Conservation (phyloP, 2,329 filamentous ascomycete genomes). For the Chrysosporium keratinophilum region DNA sequence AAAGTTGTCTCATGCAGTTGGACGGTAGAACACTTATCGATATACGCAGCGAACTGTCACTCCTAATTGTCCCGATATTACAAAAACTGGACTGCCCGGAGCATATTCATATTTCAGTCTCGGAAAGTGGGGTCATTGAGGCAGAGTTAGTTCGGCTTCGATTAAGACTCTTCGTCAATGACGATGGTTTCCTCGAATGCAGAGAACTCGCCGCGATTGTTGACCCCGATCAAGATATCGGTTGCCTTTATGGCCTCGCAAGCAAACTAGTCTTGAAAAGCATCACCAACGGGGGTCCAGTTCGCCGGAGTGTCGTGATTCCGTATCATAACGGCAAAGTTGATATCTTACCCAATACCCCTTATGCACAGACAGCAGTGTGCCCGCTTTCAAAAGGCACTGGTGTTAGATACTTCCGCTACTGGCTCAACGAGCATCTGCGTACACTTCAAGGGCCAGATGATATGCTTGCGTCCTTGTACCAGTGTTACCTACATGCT, state of each 20-base stretch:
- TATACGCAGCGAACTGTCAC: background rate
- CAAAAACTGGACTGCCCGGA: background rate
- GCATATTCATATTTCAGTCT: background rate
- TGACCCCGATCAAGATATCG: conserved; percentile 20
- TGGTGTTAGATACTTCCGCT: conserved; percentile 14
- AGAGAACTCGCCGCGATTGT: conserved; percentile 10
- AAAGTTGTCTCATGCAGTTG: background rate
- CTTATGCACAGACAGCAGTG: conserved; percentile 19
- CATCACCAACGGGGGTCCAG: conserved; percentile 3
- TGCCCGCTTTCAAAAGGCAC: conserved; percentile 3
- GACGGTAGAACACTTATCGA: background rate
- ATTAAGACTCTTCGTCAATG: conserved; percentile 34
- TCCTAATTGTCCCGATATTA: background rate
- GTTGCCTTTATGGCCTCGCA: conserved; percentile 19
- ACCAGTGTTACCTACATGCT: conserved; percentile 26
- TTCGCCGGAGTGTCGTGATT: conserved; percentile 18
- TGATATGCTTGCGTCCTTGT: conserved; percentile 19
- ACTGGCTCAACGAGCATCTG: conserved; percentile 20
- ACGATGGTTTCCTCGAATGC: conserved; percentile 5
- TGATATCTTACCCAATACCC: background rate
- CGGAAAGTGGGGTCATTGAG: conserved; percentile 13
- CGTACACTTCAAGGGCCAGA: conserved; percentile 16
- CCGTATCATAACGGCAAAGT: conserved; percentile 18
- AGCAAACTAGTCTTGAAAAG: conserved; percentile 22
- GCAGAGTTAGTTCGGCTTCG: conserved; percentile 39